phyloP scores from a whole-genome alignment of 2,329 filamentous ascomycete species.

The Curvularia sp. region DNA sequence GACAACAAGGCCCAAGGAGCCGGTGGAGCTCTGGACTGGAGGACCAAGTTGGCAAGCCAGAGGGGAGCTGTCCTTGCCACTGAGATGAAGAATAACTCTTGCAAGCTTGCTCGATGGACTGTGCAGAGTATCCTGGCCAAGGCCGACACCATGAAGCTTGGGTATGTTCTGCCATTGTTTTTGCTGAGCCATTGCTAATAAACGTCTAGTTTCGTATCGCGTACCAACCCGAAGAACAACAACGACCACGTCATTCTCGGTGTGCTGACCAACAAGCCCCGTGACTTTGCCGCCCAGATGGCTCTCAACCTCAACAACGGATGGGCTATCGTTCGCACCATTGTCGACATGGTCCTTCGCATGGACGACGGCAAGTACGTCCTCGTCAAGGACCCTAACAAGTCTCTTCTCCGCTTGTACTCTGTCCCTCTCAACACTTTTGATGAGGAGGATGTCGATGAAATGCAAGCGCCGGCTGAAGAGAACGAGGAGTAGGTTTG shows the following conservation, averaged over 20 bases:
- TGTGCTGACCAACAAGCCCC: slow-evolving; percentile 96
- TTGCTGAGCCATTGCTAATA: slow-evolving; percentile 14
- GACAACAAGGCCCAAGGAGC: slow-evolving; percentile 97
- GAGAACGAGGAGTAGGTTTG: slow-evolving; percentile 61
- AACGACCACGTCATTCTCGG: slow-evolving; percentile 95
- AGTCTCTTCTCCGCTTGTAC: slow-evolving; percentile 91
- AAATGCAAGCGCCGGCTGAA: slow-evolving; percentile 64
- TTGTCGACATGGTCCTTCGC: slow-evolving; percentile 89
- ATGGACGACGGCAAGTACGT: slow-evolving; percentile 83
- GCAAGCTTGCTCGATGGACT: slow-evolving; percentile 98
- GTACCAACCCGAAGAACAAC: slow-evolving; percentile 88
- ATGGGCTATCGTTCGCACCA: slow-evolving; percentile 98
- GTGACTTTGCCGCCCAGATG: slow-evolving; percentile 97
- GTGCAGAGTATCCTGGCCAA: slow-evolving; percentile 95
- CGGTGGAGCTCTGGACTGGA: slow-evolving; percentile 95
- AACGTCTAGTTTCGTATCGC: slow-evolving; percentile 83
- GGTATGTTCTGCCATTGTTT: slow-evolving; percentile 62
- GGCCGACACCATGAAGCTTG: slow-evolving; percentile 98
- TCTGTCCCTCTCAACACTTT: slow-evolving; percentile 87
- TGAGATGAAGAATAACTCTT: slow-evolving; percentile 99
- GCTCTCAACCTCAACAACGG: slow-evolving; percentile 96
- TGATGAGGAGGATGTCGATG: slow-evolving; percentile 87
- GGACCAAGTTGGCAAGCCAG: slow-evolving; percentile 90
- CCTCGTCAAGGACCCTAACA: slow-evolving; percentile 89
- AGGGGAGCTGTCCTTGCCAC: slow-evolving; percentile 97